Conservation (phyloP, 2,329 filamentous ascomycete genomes). For the Aspergillus melleus region DNA sequence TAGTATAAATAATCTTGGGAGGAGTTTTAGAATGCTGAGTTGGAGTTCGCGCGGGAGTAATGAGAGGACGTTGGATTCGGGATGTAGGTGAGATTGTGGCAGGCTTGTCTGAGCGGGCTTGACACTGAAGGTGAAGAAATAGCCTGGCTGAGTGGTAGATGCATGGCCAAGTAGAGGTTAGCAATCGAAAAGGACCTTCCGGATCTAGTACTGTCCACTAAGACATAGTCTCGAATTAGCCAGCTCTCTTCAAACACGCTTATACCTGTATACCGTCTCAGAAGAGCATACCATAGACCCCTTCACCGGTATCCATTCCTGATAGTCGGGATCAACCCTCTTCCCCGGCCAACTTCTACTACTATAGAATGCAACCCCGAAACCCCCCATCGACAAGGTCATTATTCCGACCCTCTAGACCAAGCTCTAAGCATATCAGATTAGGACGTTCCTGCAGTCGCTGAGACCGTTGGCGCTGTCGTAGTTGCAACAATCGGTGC, state of each 20-base stretch:
- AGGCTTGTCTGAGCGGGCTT: background rate
- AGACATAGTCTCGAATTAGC: background rate
- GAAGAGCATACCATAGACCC: background rate
- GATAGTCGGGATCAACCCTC: background rate
- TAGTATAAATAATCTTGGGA: conserved; percentile 7
- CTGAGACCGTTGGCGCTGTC: too few relatives aligned
- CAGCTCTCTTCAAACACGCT: background rate
- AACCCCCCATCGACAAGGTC: conserved; percentile 9
- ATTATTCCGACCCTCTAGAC: conserved; percentile 6
- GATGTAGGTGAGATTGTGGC: background rate
- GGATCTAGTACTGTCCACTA: conserved; percentile 11
- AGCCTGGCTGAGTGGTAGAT: background rate
- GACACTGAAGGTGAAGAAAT: conserved; percentile 3
- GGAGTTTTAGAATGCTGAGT: conserved; percentile 5
- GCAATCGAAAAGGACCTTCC: conserved; percentile 8
- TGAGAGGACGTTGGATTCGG: background rate
- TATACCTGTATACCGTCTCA: background rate
- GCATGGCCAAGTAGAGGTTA: conserved; percentile 3
- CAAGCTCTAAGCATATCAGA: background rate
- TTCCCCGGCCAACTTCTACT: too few relatives aligned
- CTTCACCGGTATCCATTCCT: background rate
- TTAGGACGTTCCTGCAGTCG: too few relatives aligned
- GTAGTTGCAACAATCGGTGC: too few relatives aligned
- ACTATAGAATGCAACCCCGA: background rate
- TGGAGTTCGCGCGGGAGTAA: conserved; percentile 8